These are phyloP conservation scores for Mycocalia duriaeana DNA, from an alignment of 1,284 basidiomycete genomes.

Conservation along the genomic window DNA sequence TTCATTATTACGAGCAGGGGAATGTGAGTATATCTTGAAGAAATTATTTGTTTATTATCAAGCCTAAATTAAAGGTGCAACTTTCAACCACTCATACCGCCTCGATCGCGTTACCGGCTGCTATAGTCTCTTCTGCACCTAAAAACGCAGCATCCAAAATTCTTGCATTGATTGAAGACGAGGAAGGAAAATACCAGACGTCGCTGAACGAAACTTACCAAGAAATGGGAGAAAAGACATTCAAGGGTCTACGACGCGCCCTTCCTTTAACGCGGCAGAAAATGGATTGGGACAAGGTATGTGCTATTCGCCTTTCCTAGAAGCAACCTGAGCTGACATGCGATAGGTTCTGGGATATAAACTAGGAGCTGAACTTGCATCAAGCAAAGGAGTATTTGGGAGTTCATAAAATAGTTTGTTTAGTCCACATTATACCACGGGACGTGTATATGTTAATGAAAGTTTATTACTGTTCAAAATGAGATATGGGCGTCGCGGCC, in stretches of 20 bases:
- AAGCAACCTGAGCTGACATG: constrained; percentile 1
- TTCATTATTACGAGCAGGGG: constrained; percentile 96
- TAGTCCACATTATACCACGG: background rate
- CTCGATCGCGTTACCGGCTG: constrained; percentile 59
- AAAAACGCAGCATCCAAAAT: constrained; percentile 64
- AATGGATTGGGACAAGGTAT: constrained; percentile 89
- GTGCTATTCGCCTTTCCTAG: too few relatives aligned
- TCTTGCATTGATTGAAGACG: constrained; percentile 74
- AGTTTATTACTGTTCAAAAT: too few relatives aligned
- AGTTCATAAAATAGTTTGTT: constrained; percentile 26
- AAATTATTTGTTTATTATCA: background rate
- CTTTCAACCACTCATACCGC: constrained; percentile 71
- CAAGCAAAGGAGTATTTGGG: constrained; percentile 61
- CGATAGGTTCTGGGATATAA: constrained; percentile 77
- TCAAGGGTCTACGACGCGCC: constrained; percentile 83
- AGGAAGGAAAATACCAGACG: constrained; percentile 74
- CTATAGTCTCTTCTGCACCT: constrained; percentile 45
- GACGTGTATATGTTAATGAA: background rate
- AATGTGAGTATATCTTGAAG: constrained; percentile 55
- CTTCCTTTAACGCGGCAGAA: constrained; percentile 90
- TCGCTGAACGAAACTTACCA: constrained; percentile 78
- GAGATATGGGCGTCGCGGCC: too few relatives aligned
- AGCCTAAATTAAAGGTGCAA: constrained; percentile 62
- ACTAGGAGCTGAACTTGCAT: constrained; percentile 77
- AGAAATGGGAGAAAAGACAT: constrained; percentile 86